Evolutionary conservation across 805 yeast genomes (phyloP), one percentile per base, ranked within the genome.

Genomic region (Starmera caribaea): DNA sequence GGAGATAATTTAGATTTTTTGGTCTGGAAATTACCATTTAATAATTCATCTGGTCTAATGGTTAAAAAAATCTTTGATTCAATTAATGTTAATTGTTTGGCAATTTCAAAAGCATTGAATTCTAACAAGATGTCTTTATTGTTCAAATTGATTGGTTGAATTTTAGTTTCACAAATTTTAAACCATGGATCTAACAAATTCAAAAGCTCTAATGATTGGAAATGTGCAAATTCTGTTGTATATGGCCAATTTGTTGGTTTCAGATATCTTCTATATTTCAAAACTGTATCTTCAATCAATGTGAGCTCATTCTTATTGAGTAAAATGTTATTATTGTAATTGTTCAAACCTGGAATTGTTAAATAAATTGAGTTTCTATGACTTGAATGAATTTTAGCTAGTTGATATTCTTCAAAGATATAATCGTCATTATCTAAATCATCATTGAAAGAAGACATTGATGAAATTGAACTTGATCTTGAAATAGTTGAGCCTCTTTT

Each of bases 61-160:
- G 73, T 60, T 44, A 84, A 66, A 57, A 79, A 83, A 36, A 84
- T 68, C 33, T 68, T 69, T 2, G 83, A 75, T 54, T 84, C 95
- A 44, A 84, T 73, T 15, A 81, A 60, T 0, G 92, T 82, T 36
- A 84, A 61, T 47, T 83, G 92, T 51, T 81, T 83, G 3, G 92
- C 89, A 17, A 81, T 63, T 49, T 83, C 92, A 48, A 81, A 62
- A 0, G 87, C 79, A 54, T 81, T 81, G 8, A 21, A 21, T 9
- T 21, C 26, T 21, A 21, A 9, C 8, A 21, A 21, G 48, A 78
- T 66, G 44, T 79, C 66, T 6, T 54, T 36, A 16, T 53, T 26
- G 30, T 45, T 49, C 36, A 42, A 39, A 16, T 51, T 53, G 28
- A 39, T 36, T 2, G 34, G 27, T 5, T 47, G 34, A 1, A 24